A percentile compares a stretch with the other conserved stretches of the same genome.
Conservation (phyloP, 495 filamentous ascomycete genomes). For the Lasiosphaeria ovina region DNA sequence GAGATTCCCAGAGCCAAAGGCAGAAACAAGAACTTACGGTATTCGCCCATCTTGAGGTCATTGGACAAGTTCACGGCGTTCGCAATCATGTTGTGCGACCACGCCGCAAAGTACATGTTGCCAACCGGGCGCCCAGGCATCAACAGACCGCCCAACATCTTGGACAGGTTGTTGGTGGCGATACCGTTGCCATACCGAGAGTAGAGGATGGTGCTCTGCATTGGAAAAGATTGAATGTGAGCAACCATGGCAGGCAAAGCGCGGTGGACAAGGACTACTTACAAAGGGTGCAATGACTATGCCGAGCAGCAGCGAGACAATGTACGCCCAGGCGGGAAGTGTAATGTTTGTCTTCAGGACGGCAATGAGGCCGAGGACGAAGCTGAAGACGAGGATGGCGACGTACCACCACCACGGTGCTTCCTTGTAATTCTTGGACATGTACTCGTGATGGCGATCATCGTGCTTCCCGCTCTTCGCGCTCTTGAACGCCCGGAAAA, state of each 20-base stretch:
- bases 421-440: slow-evolving; percentile 47
- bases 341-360: slow-evolving; percentile 46
- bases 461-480: slow-evolving; percentile 16
- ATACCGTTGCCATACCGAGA: slow-evolving; percentile 38
- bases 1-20: not conserved
- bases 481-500: slow-evolving; percentile 20
- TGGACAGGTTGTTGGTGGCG: slow-evolving; percentile 38
- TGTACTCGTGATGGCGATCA: slow-evolving; percentile 32
- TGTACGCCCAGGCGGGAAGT: slow-evolving; percentile 55
- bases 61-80: slow-evolving; percentile 30
- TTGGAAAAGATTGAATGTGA: not conserved
- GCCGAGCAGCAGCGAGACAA: slow-evolving; percentile 45
- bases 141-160: slow-evolving; percentile 36
- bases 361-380: slow-evolving; percentile 47
- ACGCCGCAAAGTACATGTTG: slow-evolving; percentile 39
- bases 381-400: slow-evolving; percentile 42
- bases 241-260: too few relatives aligned
- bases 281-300: slow-evolving; percentile 36
- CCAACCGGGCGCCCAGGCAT: slow-evolving; percentile 37
- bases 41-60: slow-evolving; percentile 37
- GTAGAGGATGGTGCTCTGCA: slow-evolving; percentile 31
- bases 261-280: slow-evolving; percentile 15
- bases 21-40: slow-evolving; percentile 15
- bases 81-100: slow-evolving; percentile 22
- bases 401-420: slow-evolving; percentile 57